Base-by-base conservation (phyloP, 345 rosid genomes). In the Microcos paniculata region DNA sequence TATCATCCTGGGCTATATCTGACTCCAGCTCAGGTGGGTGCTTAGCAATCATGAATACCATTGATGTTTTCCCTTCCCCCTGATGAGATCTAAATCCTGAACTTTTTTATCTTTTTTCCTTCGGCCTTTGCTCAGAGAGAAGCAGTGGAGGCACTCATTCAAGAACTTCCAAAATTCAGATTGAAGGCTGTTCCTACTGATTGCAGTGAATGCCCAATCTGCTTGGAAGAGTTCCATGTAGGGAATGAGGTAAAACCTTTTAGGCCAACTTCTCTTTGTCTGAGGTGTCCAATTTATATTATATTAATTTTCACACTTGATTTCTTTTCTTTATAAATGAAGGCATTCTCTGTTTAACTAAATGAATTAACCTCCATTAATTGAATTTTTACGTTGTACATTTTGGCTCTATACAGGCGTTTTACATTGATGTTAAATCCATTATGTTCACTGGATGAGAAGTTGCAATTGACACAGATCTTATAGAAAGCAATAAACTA, bases 151-250 rank as follows among this genome's bases (percentile, higher is more conserved):
- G 98, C 97, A 61, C 93, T 95, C 71, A 93, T 95, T 87, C 97
- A 95, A 85, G 96, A 93, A 83, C 97, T 95, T 77, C 97, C 99
- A 57, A 96, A 90, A 85, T 96, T 94, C 84, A 86, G 93, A 85
- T 85, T 96, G 64, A 96, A 96, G 83, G 96, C 97, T 78, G 97
- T 96, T 67, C 99, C 98, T 26, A 93, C 90, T 70, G 99, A 94
- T 80, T 93, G 99, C 77, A 90, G 96, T 73, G 99, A 96, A 89
- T 96, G 99, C 59, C 97, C 95, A 67, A 96, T 96, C 87, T 96
- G 99, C 87, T 84, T 96, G 74, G 99, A 96, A 82, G 98, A 96
- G 84, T 92, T 96, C 71, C 88, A 85, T 77, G 88, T 87, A 9
- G 96, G 97, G 31, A 91, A 94, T 83, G 99, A 96, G 99, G 98